Evolutionary conservation across 2,329 filamentous ascomycete genomes (phyloP).

Genomic region (Cladosporium sp.): DNA sequence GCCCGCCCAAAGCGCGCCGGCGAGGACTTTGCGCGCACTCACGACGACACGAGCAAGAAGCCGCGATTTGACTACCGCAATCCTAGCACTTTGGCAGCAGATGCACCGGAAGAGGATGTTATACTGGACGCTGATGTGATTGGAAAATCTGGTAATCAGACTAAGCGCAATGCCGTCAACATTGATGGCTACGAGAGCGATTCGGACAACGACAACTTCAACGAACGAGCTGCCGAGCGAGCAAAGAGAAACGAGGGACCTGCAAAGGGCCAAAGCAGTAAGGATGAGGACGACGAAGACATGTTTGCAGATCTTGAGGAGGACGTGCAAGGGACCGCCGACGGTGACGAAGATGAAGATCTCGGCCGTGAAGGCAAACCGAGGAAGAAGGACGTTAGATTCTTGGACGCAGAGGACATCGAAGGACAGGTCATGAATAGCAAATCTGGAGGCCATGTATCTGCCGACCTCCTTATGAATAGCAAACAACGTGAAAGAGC

Average conservation of each 20-base stretch:
- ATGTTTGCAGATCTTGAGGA: constrained; percentile 77
- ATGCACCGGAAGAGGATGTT: constrained; percentile 68
- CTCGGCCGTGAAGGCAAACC: constrained; percentile 51
- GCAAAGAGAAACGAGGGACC: constrained; percentile 24
- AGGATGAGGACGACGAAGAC: constrained; percentile 63
- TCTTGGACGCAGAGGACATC: constrained; percentile 61
- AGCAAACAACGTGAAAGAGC: constrained; percentile 38
- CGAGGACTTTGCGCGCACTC: constrained; percentile 72
- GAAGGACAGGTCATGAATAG: constrained; percentile 72
- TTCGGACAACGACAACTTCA: constrained; percentile 83
- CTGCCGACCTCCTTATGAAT: constrained; percentile 56
- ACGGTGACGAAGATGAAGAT: constrained; percentile 52
- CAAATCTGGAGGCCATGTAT: constrained; percentile 66
- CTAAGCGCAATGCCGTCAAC: constrained; percentile 91
- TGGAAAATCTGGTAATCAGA: constrained; percentile 63
- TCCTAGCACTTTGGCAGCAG: constrained; percentile 82
- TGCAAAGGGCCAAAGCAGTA: constrained; percentile 40
- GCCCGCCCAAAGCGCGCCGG: constrained; percentile 74
- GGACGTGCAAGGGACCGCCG: constrained; percentile 36
- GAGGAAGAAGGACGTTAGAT: constrained; percentile 59
- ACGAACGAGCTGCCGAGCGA: constrained; percentile 57
- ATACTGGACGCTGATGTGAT: constrained; percentile 91
- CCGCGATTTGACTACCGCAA: constrained; percentile 93
- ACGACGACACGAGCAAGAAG: constrained; percentile 69
- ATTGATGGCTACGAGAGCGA: constrained; percentile 96